Base-by-base conservation (phyloP, 768 basidiomycete species). In the Tremella yokohamensis region DNA sequence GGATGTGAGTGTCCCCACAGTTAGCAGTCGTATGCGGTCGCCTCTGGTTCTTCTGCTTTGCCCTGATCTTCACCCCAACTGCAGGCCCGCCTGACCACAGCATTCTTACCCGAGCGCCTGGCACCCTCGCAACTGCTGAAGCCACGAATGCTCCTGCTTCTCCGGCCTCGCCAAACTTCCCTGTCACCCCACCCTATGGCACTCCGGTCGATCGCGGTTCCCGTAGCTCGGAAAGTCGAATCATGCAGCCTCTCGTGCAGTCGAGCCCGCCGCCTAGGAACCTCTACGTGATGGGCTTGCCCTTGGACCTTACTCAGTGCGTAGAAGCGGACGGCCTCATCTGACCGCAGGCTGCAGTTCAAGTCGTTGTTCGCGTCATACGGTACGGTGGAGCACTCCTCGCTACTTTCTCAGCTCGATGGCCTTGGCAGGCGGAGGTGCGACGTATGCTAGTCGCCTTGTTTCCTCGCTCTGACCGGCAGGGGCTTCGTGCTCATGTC, bases 401-500 rank as follows among this genome's bases (percentile, higher is more conserved):
- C 53, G 34, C 54, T 72, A 8, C 61, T 72, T 1, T 65, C 64
- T 13, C 63, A 67, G 56, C 64, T 68, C n/a, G 70, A 72, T 42
- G 63, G 62, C 3, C 48, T 61, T 47, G 70, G 70, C 16, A 58
- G 70, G 13, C 48, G 29, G 29, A 62, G 64, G 66, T 68, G 26
- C 42, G 61, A 25, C 29, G 2, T 39, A 12, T n/a, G 15, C n/a
- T 47, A 24, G 19, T n/a, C 7, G 18, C 7, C 4, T 45, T 15
- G 15, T 18, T 25, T 15, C 15, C 9, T 1, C 6, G 7, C 38
- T 58, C 58, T 60, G 53, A 57, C 45, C 0, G 12, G 6, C 24
- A 66, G 70, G 45, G 70, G 70, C 0, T 72, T 72, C 53, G 58
- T 72, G 15, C 63, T 69, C 16, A 66, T 72, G 65, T 59, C 60